phyloP scores from a whole-genome alignment of 306 rosid genomes.

The Cicer yamashitae region DNA sequence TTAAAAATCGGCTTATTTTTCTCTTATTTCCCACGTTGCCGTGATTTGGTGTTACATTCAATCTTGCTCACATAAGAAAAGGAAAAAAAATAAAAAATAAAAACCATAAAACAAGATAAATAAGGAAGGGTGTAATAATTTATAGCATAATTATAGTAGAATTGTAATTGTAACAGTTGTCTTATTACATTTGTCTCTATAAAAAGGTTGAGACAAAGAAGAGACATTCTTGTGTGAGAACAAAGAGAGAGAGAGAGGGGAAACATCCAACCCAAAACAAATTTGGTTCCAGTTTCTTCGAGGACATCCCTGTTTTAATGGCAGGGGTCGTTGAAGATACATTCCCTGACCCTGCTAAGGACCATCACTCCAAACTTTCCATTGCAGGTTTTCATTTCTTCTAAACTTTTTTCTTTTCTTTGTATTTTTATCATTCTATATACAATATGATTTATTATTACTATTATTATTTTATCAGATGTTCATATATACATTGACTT shows the following conservation, averaged over 20 bases:
- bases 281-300: not conserved
- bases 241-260: not conserved
- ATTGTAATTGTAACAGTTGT: not conserved
- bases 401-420: not conserved
- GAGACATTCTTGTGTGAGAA: not conserved
- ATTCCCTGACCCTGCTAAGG: not conserved
- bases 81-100: too few species aligned
- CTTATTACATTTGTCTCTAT: not conserved
- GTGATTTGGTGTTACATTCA: not conserved
- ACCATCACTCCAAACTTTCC: slow-evolving; percentile 4
- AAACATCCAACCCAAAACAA: not conserved
- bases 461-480: not conserved
- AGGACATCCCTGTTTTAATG: not conserved
- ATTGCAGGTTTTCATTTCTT: not conserved
- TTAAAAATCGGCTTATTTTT: not conserved
- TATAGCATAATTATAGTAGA: not conserved
- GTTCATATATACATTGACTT: not conserved
- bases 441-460: not conserved
- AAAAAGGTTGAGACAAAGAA: not conserved
- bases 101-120: not conserved
- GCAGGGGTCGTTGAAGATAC: not conserved
- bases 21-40: not conserved
- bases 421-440: not conserved
- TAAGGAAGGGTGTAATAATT: not conserved
- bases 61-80: not conserved